Evolutionary conservation across 2,329 filamentous ascomycete genomes (phyloP).

Genomic region (Cordyceps militaris): DNA sequence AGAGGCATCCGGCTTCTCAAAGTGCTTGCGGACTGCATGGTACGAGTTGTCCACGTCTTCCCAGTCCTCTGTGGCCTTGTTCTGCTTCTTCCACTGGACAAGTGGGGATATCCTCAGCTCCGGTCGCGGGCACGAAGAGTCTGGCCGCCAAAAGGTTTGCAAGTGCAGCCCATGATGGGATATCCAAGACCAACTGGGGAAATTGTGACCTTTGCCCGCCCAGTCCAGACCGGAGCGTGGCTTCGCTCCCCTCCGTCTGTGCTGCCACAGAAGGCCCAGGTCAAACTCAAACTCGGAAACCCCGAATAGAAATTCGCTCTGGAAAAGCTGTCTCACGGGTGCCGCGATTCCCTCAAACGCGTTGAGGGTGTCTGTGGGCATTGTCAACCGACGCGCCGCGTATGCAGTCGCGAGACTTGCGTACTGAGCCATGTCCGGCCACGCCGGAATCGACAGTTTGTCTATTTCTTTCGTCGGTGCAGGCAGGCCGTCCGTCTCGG

Average conservation of each 20-base stretch:
- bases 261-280: slow-evolving; percentile 7
- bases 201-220: not conserved
- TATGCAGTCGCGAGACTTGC: not conserved
- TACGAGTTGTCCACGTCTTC: slow-evolving; percentile 12
- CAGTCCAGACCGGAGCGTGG: slow-evolving; percentile 1
- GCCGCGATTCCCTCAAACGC: slow-evolving; percentile 12
- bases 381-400: slow-evolving; percentile 6
- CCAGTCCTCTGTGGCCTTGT: slow-evolving; percentile 5
- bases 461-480: not conserved
- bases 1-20: not conserved
- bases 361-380: slow-evolving; percentile 7
- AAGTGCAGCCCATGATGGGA: slow-evolving; percentile 8
- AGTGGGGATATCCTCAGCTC: not conserved
- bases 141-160: slow-evolving; percentile 3
- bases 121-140: slow-evolving; percentile 7
- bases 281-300: slow-evolving; percentile 11
- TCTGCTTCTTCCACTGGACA: slow-evolving; percentile 9
- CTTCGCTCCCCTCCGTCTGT: slow-evolving; percentile 6
- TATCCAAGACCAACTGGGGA: slow-evolving; percentile 14
- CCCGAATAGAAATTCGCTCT: slow-evolving; percentile 1
- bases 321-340: slow-evolving; percentile 9
- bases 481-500: not conserved
- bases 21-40: slow-evolving; percentile 9
- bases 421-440: slow-evolving; percentile 7
- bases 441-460: slow-evolving; percentile 1